Base-by-base conservation (phyloP, 2,329 filamentous ascomycete genomes). In the Verticillium alfalfae region DNA sequence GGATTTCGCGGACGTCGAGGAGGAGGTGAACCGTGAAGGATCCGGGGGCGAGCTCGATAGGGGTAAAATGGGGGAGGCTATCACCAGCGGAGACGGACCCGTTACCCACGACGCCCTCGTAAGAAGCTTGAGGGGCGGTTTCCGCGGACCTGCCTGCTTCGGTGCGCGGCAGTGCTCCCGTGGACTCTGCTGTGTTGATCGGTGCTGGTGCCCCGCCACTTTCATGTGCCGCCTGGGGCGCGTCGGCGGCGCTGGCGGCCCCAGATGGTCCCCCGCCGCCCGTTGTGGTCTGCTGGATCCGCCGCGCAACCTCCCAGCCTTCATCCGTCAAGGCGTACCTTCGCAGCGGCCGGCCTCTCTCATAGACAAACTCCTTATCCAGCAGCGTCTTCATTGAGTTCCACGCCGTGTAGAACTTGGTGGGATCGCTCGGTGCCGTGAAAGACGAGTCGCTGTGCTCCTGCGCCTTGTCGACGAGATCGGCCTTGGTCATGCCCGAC, bases 401-500 rank as follows among this genome's bases (percentile, higher is more conserved):
- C 91, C 91, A 95, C 0, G 91, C 91, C 0, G 91, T 94, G 67
- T 91, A 91, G 68, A 85, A 90, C 61, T 87, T 89, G 12, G 81
- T 87, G 0, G 89, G 79, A 60, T 91, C 88, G 49, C 78, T 80
- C 0, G 89, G 88, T 0, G 84, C 85, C 0, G 84, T 88, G 68
- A 92, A 93, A 0, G 90, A 93, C 2, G 88, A 77, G 69, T 93
- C 89, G 68, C 88, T 92, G 71, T 90, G 80, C 7, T 84, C 84
- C 68, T 94, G 89, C 1, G 90, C 89, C 13, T 82, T 76, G 63
- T 88, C 85, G 56, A 93, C 88, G 2, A 93, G 75, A 61, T 90
- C 83, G 7, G 80, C 70, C 71, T 93, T 94, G 10, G 86, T 85
- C 74, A 94, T 76, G 3, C 88, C 85, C 49, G 77, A 72, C 1